phyloP scores from a whole-genome alignment of 345 rosid species.

The Citrus mangshanensis region DNA sequence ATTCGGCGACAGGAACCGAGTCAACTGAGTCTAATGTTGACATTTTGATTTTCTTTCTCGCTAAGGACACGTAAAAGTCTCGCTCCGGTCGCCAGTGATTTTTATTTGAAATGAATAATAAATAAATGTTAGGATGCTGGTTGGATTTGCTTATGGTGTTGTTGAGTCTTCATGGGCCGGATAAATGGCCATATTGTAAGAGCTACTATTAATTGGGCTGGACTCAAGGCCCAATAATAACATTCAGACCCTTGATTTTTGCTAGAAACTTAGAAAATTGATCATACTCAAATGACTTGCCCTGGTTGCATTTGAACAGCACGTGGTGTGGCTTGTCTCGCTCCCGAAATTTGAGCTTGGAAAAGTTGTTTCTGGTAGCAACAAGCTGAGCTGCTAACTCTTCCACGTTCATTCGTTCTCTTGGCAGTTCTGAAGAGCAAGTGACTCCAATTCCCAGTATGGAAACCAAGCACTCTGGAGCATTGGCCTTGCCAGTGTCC shows the following conservation, averaged over 20 bases:
- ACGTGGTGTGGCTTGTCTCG: not conserved
- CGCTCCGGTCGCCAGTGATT: not conserved
- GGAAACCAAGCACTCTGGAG: not conserved
- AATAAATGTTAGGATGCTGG: not conserved
- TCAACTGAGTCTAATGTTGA: conserved; percentile 41
- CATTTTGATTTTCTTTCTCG: conserved; percentile 23
- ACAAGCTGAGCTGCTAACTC: not conserved
- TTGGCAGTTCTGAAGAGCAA: conserved; percentile 19
- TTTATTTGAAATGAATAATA: not conserved
- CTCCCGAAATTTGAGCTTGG: not conserved
- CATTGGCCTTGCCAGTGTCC: not conserved
- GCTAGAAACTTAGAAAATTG: too few species aligned
- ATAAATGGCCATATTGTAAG: not conserved
- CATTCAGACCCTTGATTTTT: too few species aligned
- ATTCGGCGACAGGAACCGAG: conserved; percentile 26
- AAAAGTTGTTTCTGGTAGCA: not conserved
- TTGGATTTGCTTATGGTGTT: not conserved
- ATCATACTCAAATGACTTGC: not conserved
- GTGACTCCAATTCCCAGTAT: conserved; percentile 22
- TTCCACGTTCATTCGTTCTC: conserved; percentile 3
- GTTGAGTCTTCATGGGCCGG: not conserved
- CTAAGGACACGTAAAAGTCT: not conserved
- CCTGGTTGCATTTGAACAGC: not conserved
- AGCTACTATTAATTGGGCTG: not conserved
- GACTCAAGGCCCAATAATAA: not conserved